These are phyloP conservation scores for Didymella lethalis DNA, from an alignment of 2,329 filamentous ascomycete species.

Conservation along the genomic window DNA sequence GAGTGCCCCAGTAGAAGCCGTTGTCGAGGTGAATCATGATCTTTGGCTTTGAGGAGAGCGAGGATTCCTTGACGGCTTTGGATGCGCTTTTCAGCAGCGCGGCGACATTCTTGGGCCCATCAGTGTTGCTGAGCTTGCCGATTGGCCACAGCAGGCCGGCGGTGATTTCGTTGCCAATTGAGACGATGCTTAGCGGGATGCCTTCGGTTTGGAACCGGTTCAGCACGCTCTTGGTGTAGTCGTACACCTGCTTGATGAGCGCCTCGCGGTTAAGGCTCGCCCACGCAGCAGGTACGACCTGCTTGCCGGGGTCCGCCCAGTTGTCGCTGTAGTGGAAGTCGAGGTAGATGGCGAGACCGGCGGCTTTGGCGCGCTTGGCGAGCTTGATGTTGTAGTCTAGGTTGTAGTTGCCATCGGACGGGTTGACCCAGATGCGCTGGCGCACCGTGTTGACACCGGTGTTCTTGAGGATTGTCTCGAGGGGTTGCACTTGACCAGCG, in stretches of 20 bases:
- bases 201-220: slow-evolving; percentile 66
- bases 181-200: slow-evolving; percentile 68
- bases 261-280: slow-evolving; percentile 63
- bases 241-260: slow-evolving; percentile 69
- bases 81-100: slow-evolving; percentile 69
- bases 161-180: slow-evolving; percentile 77
- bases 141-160: slow-evolving; percentile 72
- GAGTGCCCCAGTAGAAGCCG: slow-evolving; percentile 72
- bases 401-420: slow-evolving; percentile 68
- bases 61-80: slow-evolving; percentile 70
- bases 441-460: slow-evolving; percentile 74
- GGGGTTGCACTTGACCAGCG: slow-evolving; percentile 60
- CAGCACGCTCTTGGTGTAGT: slow-evolving; percentile 70
- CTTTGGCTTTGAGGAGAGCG: slow-evolving; percentile 64
- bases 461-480: slow-evolving; percentile 69
- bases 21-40: slow-evolving; percentile 80
- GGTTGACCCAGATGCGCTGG: slow-evolving; percentile 75
- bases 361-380: slow-evolving; percentile 69
- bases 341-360: slow-evolving; percentile 67
- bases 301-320: slow-evolving; percentile 73
- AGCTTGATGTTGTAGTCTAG: slow-evolving; percentile 74
- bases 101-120: slow-evolving; percentile 64
- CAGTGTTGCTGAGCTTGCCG: slow-evolving; percentile 62
- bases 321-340: slow-evolving; percentile 74
- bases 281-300: slow-evolving; percentile 71